Conservation (phyloP, 345 rosid genomes). For the Erysimum cheiranthoides region DNA sequence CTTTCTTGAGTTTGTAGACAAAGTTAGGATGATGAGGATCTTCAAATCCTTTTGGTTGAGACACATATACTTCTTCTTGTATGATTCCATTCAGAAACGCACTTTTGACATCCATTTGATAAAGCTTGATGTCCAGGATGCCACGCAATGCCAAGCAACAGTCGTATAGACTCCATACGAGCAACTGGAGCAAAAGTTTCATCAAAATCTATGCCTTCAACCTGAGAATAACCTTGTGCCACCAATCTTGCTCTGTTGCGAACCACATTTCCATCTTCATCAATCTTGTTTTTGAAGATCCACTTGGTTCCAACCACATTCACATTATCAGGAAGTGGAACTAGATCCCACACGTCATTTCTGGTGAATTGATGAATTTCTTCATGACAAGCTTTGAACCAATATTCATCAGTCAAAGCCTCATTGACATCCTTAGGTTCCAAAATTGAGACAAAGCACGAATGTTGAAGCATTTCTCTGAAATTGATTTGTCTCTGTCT, state of each 20-base stretch:
- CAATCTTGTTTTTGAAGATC: not conserved
- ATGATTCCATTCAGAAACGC: not conserved
- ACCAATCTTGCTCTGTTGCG: not conserved
- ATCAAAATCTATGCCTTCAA: not conserved
- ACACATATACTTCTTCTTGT: not conserved
- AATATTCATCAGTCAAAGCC: not conserved
- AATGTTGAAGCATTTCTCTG: not conserved
- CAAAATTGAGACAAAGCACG: not conserved
- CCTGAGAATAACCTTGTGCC: not conserved
- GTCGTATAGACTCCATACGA: not conserved
- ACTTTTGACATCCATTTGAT: not conserved
- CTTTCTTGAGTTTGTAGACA: not conserved
- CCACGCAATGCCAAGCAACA: not conserved
- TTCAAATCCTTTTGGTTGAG: not conserved
- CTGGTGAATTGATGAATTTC: not conserved
- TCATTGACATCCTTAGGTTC: not conserved
- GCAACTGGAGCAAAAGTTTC: not conserved
- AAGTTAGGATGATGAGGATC: not conserved
- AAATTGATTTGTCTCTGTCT: not conserved
- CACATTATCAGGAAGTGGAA: accelerated
- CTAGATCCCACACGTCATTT: not conserved
- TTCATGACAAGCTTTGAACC: not conserved
- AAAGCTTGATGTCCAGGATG: not conserved
- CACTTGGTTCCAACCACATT: not conserved
- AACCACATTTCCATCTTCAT: not conserved